Evolutionary conservation across 768 basidiomycete genomes (phyloP).

Genomic region (Clavulina sp.): DNA sequence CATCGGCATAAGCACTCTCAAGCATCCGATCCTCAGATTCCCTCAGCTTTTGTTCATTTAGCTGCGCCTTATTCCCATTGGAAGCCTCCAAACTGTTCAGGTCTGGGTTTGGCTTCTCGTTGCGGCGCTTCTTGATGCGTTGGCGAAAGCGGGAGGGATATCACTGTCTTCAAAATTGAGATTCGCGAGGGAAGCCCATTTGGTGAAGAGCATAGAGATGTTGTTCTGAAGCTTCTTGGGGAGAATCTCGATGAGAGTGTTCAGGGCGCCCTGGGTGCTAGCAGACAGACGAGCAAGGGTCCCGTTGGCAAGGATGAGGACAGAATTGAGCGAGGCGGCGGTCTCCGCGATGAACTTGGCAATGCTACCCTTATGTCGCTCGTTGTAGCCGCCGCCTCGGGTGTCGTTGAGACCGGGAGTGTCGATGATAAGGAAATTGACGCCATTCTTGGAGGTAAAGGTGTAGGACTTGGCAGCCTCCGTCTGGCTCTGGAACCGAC

Average conservation of each 20-base stretch:
- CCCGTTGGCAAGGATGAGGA: slow-evolving; percentile 19
- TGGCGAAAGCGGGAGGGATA: slow-evolving; percentile 11
- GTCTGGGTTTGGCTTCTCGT: no score
- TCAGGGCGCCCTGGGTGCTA: slow-evolving; percentile 16
- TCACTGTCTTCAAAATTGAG: slow-evolving; percentile 13
- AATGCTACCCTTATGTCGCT: slow-evolving; percentile 16
- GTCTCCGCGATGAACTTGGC: slow-evolving; percentile 14
- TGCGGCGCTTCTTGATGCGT: no score
- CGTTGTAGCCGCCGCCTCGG: slow-evolving; percentile 16
- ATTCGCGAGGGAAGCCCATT: slow-evolving; percentile 10
- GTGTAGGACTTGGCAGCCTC: slow-evolving; percentile 6
- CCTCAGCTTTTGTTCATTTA: no score
- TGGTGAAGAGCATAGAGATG: slow-evolving; percentile 17
- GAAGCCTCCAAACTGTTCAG: no score
- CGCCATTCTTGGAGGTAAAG: slow-evolving; percentile 3
- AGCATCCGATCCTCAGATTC: no score
- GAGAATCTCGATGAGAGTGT: slow-evolving; percentile 15
- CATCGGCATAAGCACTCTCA: no score
- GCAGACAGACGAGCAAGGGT: slow-evolving; percentile 14
- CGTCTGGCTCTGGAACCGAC: slow-evolving; percentile 10
- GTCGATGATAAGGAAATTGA: slow-evolving; percentile 15
- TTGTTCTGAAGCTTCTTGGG: slow-evolving; percentile 15
- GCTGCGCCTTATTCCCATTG: no score
- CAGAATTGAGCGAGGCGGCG: slow-evolving; percentile 13
- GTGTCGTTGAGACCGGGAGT: slow-evolving; percentile 20